Conservation (phyloP, 768 basidiomycete genomes). For the Mycena albidolilacea region DNA sequence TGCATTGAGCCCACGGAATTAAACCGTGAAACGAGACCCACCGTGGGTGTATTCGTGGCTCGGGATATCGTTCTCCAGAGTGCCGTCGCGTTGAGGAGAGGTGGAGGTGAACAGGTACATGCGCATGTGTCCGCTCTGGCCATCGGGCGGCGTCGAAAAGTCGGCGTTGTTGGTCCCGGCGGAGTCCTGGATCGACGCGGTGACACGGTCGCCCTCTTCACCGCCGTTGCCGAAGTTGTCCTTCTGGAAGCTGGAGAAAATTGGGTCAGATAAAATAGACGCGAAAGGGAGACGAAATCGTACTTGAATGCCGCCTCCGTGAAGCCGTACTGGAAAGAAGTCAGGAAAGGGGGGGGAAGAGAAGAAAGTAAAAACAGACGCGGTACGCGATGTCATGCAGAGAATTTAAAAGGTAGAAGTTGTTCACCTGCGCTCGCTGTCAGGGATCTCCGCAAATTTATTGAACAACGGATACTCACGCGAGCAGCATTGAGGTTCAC, state of each 20-base stretch:
- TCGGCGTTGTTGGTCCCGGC: background rate
- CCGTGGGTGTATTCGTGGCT: conserved; percentile 58
- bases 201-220: background rate
- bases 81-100: conserved; percentile 73
- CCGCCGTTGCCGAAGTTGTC: conserved; percentile 12
- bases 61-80: conserved; percentile 73
- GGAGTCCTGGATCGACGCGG: background rate
- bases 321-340: conserved; percentile 46
- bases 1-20: conserved; percentile 39
- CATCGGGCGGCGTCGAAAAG: conserved; percentile 39
- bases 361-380: background rate
- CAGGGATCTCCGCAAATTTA: no score
- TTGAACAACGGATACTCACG: no score
- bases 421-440: conserved; percentile 51
- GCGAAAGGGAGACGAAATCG: background rate
- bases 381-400: conserved; percentile 57
- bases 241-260: background rate
- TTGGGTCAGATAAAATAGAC: no score
- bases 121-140: conserved; percentile 38
- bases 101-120: conserved; percentile 9
- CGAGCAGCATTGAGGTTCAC: conserved; percentile 61
- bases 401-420: conserved; percentile 65
- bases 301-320: conserved; percentile 5
- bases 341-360: no score
- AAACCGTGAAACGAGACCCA: background rate